A percentile compares a stretch with the other conserved stretches of the same genome.
Evolutionary conservation across 2,329 filamentous ascomycete genomes (phyloP).

Genomic region (Colletotrichum simmondsii): DNA sequence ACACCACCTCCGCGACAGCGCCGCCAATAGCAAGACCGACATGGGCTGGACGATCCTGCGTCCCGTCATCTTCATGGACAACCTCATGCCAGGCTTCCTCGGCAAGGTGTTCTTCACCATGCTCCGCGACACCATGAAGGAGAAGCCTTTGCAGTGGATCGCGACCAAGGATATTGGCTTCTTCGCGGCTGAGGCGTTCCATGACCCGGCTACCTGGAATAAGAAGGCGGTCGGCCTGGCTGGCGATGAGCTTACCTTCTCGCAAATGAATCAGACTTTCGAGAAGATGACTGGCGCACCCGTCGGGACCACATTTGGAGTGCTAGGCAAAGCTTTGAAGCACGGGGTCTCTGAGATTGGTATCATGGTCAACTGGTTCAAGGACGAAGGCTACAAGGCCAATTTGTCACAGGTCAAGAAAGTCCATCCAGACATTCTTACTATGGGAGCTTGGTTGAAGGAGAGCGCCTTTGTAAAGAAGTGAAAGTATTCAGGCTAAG

Average conservation of each 20-base stretch:
- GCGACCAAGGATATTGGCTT: conserved; percentile 56
- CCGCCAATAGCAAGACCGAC: conserved; percentile 43
- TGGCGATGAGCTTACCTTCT: conserved; percentile 55
- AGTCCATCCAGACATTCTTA: conserved; percentile 1
- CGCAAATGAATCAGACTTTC: not conserved
- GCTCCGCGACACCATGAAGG: conserved; percentile 36
- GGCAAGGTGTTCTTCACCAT: conserved; percentile 48
- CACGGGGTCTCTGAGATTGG: not conserved
- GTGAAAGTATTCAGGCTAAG: not conserved
- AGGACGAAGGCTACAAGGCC: conserved; percentile 13
- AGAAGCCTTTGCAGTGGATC: conserved; percentile 52
- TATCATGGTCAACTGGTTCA: conserved; percentile 18
- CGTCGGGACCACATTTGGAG: not conserved
- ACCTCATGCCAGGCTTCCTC: conserved; percentile 47
- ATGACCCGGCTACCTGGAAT: conserved; percentile 44
- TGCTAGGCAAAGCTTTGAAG: conserved; percentile 12
- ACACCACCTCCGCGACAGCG: conserved; percentile 63
- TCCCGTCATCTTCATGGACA: conserved; percentile 72
- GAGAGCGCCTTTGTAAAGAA: conserved; percentile 15
- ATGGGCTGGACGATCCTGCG: conserved; percentile 73
- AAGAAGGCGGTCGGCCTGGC: conserved; percentile 50
- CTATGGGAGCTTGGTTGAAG: conserved; percentile 13
- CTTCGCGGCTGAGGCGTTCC: conserved; percentile 56
- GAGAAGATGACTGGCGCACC: not conserved
- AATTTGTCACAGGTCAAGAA: conserved; percentile 1